A percentile compares a stretch with the other conserved stretches of the same genome.
Evolutionary conservation across 345 rosid genomes (phyloP).

Genomic region (Durio zibethinus): DNA sequence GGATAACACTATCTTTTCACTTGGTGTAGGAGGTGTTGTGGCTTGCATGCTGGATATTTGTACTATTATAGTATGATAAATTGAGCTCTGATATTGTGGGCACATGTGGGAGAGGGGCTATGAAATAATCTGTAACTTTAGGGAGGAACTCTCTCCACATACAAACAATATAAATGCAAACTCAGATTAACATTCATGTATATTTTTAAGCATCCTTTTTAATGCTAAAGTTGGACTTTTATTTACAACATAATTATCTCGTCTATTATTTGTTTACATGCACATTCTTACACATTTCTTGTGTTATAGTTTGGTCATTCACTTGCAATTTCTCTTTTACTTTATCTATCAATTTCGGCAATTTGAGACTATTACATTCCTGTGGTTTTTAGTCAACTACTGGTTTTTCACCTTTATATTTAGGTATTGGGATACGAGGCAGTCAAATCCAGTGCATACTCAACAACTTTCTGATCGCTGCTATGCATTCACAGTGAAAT

Average conservation of each 20-base stretch:
- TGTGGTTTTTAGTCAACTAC: not conserved
- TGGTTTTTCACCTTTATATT: conserved; percentile 4
- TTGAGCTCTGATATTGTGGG: not conserved
- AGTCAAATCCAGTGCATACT: conserved; percentile 77
- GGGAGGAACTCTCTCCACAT: not conserved
- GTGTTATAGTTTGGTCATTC: not conserved
- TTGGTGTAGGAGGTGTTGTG: not conserved
- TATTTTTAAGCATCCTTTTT: not conserved
- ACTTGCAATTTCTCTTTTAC: not conserved
- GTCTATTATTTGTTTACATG: not conserved
- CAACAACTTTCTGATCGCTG: conserved; percentile 97
- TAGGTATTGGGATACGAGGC: conserved; percentile 97
- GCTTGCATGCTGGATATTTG: not conserved
- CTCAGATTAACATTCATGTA: not conserved
- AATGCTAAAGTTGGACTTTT: not conserved
- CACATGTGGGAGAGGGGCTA: not conserved
- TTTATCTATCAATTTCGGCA: not conserved
- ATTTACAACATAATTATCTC: not conserved
- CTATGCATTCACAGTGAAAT: conserved; percentile 71
- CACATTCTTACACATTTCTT: not conserved
- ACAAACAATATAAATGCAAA: not conserved
- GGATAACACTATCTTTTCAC: not conserved
- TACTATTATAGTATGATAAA: not conserved
- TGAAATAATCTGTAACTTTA: not conserved
- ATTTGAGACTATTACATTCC: not conserved